Evolutionary conservation across 192 early-diverging fungal genomes (phyloP), one percentile per base, ranked within the genome.

Genomic region (Anaeromyces robustus): DNA sequence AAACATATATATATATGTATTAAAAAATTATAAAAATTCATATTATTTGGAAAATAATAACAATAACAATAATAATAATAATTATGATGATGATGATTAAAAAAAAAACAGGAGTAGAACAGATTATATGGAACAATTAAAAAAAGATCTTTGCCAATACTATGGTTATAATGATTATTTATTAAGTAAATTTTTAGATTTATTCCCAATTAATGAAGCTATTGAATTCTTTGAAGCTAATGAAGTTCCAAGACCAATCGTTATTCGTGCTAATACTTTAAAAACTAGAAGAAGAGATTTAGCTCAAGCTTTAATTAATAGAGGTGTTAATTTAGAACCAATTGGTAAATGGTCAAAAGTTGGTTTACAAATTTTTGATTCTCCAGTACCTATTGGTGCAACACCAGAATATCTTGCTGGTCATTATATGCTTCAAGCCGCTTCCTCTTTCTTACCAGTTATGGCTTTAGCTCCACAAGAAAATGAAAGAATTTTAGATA

Each of bases 221-320:
- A 91, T 99, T 30, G 97, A 97, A 85, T 99, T 99, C 87, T 98
- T 99, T 82, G 98, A 99, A 84, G 96, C 98, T 79, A 99, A 99
- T 87, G 98, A 99, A 87, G 93, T 96, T 0, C 92, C 94, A 31
- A 89, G 98, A 34, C 98, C 98, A 0, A 92, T 99, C 12, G 96
- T 96, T 26, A 96, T 99, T 85, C 93, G 98, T 68, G 93, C 98
- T 34, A 99, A 99, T 87, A 99, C 97, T 22, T 87, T 99, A 28
- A 94, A 95, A 87, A 94, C 97, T 29, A 90, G 96, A 80, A 90
- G 97, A 77, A 89, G 97, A 80, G 98, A 99, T 80, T 86, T 99
- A 29, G 98, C 96, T 4, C 96, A 99, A 85, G 90, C 95, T 29
- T 85, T 99, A 79, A 96, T 97, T 81, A 95, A 94, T 86, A 93